Conservation (phyloP, 2,329 filamentous ascomycete genomes). For the Sporothrix inflata region DNA sequence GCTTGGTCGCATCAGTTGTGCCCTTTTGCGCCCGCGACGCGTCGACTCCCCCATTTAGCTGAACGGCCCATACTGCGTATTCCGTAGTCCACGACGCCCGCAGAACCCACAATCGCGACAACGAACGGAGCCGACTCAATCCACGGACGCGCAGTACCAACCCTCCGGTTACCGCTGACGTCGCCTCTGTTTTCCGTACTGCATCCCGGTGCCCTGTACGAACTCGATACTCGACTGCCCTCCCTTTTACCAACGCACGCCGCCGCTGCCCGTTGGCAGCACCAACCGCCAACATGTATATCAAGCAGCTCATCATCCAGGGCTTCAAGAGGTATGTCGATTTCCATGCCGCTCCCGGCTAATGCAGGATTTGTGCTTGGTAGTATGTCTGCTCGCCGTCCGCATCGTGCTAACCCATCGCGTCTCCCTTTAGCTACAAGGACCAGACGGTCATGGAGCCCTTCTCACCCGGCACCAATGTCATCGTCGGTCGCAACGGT, state of each 20-base stretch:
- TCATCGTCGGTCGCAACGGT: slow-evolving; percentile 98
- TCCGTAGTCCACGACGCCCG: slow-evolving; percentile 9
- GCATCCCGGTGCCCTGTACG: neutral
- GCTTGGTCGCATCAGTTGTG: slow-evolving; percentile 19
- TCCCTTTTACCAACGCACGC: slow-evolving; percentile 25
- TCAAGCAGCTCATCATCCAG: slow-evolving; percentile 99
- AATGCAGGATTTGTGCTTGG: neutral
- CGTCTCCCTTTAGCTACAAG: slow-evolving; percentile 74
- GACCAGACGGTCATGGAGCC: slow-evolving; percentile 98
- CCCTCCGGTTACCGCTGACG: neutral
- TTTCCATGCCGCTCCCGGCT: too few species aligned
- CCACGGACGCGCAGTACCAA: slow-evolving; percentile 17
- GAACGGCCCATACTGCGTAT: slow-evolving; percentile 12
- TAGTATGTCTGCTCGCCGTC: neutral
- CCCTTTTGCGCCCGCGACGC: slow-evolving; percentile 33
- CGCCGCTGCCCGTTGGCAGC: slow-evolving; percentile 39
- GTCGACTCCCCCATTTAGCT: slow-evolving; percentile 33
- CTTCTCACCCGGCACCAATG: slow-evolving; percentile 96
- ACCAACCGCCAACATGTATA: slow-evolving; percentile 72
- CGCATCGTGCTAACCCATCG: slow-evolving; percentile 33
- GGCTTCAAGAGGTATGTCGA: slow-evolving; percentile 88
- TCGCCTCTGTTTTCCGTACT: neutral
- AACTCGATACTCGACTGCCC: neutral
- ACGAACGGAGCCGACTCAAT: slow-evolving; percentile 23
- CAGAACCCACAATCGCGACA: slow-evolving; percentile 30